A percentile compares a stretch with the other conserved stretches of the same genome.
These are phyloP conservation scores for Postia placenta DNA, from an alignment of 768 basidiomycete species.

Conservation along the genomic window DNA sequence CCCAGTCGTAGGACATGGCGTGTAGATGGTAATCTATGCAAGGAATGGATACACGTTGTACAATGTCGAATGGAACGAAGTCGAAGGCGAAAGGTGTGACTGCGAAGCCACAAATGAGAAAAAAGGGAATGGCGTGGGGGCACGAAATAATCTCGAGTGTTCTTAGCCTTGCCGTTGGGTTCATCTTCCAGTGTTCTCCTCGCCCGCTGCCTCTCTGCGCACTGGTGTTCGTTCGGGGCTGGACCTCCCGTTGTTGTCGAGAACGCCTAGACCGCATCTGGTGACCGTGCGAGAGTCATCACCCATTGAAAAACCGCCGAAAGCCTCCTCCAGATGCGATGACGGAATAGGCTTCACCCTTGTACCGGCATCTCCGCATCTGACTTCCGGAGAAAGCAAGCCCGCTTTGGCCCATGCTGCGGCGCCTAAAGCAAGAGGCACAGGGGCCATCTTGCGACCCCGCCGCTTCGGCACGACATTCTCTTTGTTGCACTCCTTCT, in stretches of 20 bases:
- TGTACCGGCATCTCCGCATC: background rate
- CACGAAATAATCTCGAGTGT: background rate
- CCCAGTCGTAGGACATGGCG: background rate
- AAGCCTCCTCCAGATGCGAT: too few species aligned
- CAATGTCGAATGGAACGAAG: too few species aligned
- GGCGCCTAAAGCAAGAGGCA: background rate
- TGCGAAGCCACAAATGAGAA: too few species aligned
- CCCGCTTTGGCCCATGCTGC: slow-evolving; percentile 12
- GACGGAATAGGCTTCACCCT: background rate
- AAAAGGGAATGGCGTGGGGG: too few species aligned
- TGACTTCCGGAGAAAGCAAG: slow-evolving; percentile 7
- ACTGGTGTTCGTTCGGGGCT: slow-evolving; percentile 5
- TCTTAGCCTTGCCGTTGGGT: background rate
- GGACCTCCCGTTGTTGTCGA: background rate
- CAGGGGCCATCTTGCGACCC: slow-evolving; percentile 31
- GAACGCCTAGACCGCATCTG: background rate
- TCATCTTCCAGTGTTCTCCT: background rate
- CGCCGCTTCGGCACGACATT: slow-evolving; percentile 47
- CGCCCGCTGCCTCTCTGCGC: slow-evolving; percentile 8
- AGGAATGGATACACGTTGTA: background rate
- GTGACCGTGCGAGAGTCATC: too few species aligned
- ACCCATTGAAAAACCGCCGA: too few species aligned
- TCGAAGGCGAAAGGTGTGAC: too few species aligned
- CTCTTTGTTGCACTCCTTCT: slow-evolving; percentile 46
- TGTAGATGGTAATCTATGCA: background rate